Base-by-base conservation (phyloP, 1,139 yeast genomes). In the Saccharomycopsis crataegensis region DNA sequence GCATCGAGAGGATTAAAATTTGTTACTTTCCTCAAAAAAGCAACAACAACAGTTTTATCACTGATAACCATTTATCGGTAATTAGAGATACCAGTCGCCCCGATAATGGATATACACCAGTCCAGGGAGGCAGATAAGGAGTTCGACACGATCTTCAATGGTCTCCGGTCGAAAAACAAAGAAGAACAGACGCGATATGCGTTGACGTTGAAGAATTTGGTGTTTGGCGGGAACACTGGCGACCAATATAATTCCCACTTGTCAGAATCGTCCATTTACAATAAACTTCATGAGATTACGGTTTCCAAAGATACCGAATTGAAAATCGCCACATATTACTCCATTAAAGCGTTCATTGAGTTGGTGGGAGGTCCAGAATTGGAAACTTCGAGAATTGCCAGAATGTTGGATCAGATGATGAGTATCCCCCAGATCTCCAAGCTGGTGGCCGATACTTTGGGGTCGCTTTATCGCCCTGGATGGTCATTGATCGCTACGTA, bases 301-400 rank as follows among this genome's bases (percentile, higher is more conserved):
- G 36, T 47, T 12, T 17, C 46, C 12, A 56, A 53, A 42, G 55
- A 56, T 36, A 46, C 47, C 1, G 16, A 48, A 12, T 34, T 49
- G 14, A 56, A 54, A 40, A 51, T 56, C 9, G 52, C 48, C n/a
- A 50, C 51, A 22, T 56, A 37, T 33, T 48, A 48, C n/a, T 51
- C 57, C 6, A 51, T 56, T 31, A 51, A 47, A 41, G 36, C 47
- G 11, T 54, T 56, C 38, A 34, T 56, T 8, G 49, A 48, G 14
- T 38, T 56, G n/a, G 57, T 56, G 9, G 57, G 50, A 3, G 49
- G 51, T 11, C 57, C 57, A 3, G 58, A 56, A 33, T 46, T 54
- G 12, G 56, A 55, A 40, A 51, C 53, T 8, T 45, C 52, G n/a
- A 45, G 57, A 37, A 38, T 56, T 38, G 58, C 50, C 9, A 46